Evolutionary conservation across 2,329 filamentous ascomycete species (phyloP).

Genomic region (Neurospora sp.): DNA sequence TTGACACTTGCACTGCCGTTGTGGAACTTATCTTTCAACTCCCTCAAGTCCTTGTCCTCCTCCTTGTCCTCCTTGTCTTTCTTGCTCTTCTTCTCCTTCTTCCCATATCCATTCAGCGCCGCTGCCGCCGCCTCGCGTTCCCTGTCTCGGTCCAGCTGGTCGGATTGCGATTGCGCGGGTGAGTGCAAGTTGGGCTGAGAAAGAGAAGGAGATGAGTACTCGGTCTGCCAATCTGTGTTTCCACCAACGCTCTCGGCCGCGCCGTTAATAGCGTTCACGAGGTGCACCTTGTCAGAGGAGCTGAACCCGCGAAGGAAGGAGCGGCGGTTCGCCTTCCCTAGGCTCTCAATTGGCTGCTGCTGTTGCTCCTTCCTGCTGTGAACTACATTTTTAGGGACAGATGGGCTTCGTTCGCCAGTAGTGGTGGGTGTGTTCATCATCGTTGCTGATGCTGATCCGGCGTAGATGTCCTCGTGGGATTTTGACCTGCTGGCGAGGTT

Average conservation of each 20-base stretch:
- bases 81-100: not conserved
- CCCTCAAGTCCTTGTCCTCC: constrained; percentile 1
- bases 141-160: not conserved
- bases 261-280: constrained; percentile 2
- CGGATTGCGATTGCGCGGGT: not conserved
- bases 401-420: constrained; percentile 2
- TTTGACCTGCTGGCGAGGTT: constrained; percentile 8
- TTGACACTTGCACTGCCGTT: constrained; percentile 53
- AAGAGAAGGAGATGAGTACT: constrained; percentile 8
- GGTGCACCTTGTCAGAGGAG: not conserved
- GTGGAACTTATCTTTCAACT: constrained; percentile 17
- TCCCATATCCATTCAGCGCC: not conserved
- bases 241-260: not conserved
- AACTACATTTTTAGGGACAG: constrained; percentile 1
- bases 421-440: constrained; percentile 1
- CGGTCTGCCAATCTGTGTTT: constrained; percentile 13
- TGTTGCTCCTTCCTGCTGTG: constrained; percentile 7
- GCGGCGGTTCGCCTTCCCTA: constrained; percentile 22
- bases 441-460: constrained; percentile 8
- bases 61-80: constrained; percentile 4
- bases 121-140: not conserved
- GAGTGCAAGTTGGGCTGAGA: not conserved
- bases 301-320: constrained; percentile 5
- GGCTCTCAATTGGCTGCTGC: constrained; percentile 11
- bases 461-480: constrained; percentile 4